Evolutionary conservation across 2,329 filamentous ascomycete genomes (phyloP), one percentile per base, ranked within the genome.

Genomic region (Fusarium circinatum): DNA sequence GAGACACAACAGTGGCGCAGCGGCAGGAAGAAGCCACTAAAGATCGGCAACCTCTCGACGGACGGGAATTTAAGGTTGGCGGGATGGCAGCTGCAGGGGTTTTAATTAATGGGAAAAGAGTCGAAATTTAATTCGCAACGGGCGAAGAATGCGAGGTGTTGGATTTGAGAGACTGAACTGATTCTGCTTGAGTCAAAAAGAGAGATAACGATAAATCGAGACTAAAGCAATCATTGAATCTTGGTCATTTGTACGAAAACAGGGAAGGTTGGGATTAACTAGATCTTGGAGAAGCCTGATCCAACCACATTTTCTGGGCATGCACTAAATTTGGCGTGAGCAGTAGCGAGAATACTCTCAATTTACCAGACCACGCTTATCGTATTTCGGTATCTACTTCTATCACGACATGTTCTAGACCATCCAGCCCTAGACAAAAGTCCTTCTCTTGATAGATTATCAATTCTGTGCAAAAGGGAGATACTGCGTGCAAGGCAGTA

Each of bases 1-100:
- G 57, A 67, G 65, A 70, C 61, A 58, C 51, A 67, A 63, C 55
- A 62, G 72, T 75, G 72, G 72, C 72, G 72, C 72, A 75, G 72
- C 49, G 56, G 36, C 42, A 32, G 24, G 58, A 34, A 73, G 34
- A 64, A 74, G 56, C 62, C 66, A 68, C 68, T 45, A 62, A 59
- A 62, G 72, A 75, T 75, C 72, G 63, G 54, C 66, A 62, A 48
- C 71, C 39, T 71, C 51, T 45, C 34, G 48, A 62, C 32, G 22
- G 44, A 26, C 55, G 41, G 63, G 34, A 70, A 65, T 69, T 75
- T 75, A 75, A 75, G 72, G 68, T 74, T 74, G 72, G 49, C 52
- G 63, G 55, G 70, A 49, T 69, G 71, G 67, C 71, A 74, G 58
- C 58, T 75, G 72, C 72, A 75, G 69, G 72, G 68, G 65, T 47